Evolutionary conservation across 2,329 filamentous ascomycete species (phyloP).

Genomic region (Botrytis sinoallii): DNA sequence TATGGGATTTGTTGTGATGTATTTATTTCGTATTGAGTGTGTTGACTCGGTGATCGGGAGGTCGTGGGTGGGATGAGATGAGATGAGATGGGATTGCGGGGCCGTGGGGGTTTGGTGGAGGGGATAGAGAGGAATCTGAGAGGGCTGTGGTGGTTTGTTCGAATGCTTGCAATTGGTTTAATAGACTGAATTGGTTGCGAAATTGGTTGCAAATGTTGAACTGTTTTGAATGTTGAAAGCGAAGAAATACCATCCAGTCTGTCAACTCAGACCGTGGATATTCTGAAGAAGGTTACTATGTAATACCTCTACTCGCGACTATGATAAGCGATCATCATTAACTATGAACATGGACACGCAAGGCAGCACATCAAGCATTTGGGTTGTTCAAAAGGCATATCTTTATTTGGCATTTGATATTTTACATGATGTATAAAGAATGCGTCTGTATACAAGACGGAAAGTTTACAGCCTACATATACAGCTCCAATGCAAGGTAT

Average conservation of each 20-base stretch:
- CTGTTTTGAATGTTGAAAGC: background rate
- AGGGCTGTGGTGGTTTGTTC: background rate
- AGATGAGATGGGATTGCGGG: background rate
- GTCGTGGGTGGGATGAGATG: background rate
- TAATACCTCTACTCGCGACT: background rate
- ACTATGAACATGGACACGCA: background rate
- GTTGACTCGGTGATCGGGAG: background rate
- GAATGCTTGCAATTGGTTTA: background rate
- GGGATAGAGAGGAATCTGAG: background rate
- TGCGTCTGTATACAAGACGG: background rate
- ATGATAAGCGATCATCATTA: background rate
- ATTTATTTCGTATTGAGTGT: background rate
- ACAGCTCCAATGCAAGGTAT: constrained; percentile 1
- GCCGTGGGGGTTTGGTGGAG: background rate
- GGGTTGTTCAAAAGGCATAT: background rate
- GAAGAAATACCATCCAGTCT: background rate
- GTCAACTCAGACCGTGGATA: background rate
- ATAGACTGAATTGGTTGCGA: background rate
- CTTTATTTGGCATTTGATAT: background rate
- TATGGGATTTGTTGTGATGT: background rate
- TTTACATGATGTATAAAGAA: background rate
- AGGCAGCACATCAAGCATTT: background rate
- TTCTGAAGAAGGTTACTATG: background rate
- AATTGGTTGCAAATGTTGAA: background rate
- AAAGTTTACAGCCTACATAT: background rate